Base-by-base conservation (phyloP, 2,329 filamentous ascomycete genomes). In the Venturia asperata region DNA sequence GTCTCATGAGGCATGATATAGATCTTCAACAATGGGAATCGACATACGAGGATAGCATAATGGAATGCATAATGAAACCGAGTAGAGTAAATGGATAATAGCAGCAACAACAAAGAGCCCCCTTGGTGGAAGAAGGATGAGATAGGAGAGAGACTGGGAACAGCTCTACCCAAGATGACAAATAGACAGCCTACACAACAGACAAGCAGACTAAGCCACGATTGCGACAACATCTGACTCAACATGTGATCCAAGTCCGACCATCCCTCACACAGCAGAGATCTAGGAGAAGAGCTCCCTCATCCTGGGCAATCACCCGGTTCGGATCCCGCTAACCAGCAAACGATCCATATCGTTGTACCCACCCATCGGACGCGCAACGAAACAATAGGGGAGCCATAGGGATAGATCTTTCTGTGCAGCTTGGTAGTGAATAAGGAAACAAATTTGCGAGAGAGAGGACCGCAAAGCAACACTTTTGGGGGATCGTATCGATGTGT, bases 91-190 rank as follows among this genome's bases (percentile, higher is more conserved):
- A 58, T 58, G 27, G 27, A 52, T 52, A 21, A 52, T 52, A 52
- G 21, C 47, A 21, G 37, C 17, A 58, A 19, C 52, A n/a, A 58
- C 30, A 58, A 58, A 37, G 52, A 58, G 4, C 15, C 34, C 27
- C 52, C 39, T 43, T 17, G 37, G 19, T 62, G 15, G 15, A 64
- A 47, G 60, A 61, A 64, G 58, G 42, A 62, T 64, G 65, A 64
- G 61, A 64, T 2, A 47, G 15, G 10, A 47, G 19, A 58, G 52
- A 58, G 52, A 58, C 52, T 37, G 52, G 52, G 27, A 64, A 61
- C 62, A 55, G 41, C 65, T 61, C 55, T 64, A 64, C 52, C 65
- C 64, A 58, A 41, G 55, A 60, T 42, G 5, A 39, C n/a, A 41
- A 43, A 62, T 27, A 58, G 52, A 52, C 52, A 37, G 52, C 52